Evolutionary conservation across 2,329 filamentous ascomycete species (phyloP).

Genomic region (Aspergillus candidus): DNA sequence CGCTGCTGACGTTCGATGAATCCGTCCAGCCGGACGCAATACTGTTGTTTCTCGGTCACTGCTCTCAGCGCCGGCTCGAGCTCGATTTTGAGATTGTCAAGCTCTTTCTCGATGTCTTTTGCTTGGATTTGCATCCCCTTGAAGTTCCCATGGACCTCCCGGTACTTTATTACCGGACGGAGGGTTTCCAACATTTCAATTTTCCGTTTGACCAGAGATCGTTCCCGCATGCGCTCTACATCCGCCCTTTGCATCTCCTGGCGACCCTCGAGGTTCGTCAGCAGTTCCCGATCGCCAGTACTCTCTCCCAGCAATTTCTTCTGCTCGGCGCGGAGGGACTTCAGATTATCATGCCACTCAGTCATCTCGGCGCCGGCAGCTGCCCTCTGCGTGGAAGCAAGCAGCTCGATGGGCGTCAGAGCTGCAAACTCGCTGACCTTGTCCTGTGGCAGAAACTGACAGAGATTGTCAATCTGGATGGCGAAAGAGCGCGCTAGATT

Average conservation of each 20-base stretch:
- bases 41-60: conserved; percentile 64
- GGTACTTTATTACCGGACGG: conserved; percentile 61
- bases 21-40: conserved; percentile 50
- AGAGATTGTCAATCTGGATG: conserved; percentile 96
- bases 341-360: conserved; percentile 69
- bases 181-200: conserved; percentile 60
- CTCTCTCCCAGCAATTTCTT: conserved; percentile 57
- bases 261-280: conserved; percentile 63
- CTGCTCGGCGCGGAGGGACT: conserved; percentile 61
- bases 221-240: conserved; percentile 74
- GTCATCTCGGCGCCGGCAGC: conserved; percentile 78
- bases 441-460: conserved; percentile 94
- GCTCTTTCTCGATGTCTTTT: conserved; percentile 50
- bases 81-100: conserved; percentile 55
- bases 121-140: conserved; percentile 51
- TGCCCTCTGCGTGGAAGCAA: conserved; percentile 81
- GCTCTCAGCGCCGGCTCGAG: conserved; percentile 63
- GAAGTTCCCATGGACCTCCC: conserved; percentile 46
- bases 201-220: conserved; percentile 60
- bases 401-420: conserved; percentile 71
- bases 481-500: conserved; percentile 63
- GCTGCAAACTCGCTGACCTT: conserved; percentile 90
- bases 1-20: conserved; percentile 52
- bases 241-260: conserved; percentile 72
- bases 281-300: conserved; percentile 54